Conservation (phyloP, 78 protist genomes). For the Protostelium mycophagum region DNA sequence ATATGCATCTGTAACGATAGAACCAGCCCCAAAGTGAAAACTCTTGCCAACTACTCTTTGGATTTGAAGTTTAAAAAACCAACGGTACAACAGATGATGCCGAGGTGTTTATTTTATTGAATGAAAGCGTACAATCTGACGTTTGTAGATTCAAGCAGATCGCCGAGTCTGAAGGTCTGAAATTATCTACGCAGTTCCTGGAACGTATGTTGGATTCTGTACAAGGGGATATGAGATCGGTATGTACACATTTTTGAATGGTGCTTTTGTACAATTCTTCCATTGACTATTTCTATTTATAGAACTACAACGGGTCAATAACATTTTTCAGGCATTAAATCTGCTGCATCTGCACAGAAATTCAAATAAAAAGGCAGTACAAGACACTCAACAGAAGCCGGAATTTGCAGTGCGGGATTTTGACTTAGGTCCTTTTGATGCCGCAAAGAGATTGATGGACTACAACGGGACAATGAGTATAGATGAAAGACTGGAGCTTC, state of each 20-base stretch:
- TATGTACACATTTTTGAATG: constrained; percentile 15
- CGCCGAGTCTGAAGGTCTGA: constrained; percentile 29
- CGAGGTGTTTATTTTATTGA: neutral
- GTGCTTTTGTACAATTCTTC: constrained; percentile 6
- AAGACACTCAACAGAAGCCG: neutral
- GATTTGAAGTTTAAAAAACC: constrained; percentile 75
- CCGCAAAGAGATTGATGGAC: constrained; percentile 1
- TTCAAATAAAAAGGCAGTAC: too few species aligned
- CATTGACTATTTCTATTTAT: neutral
- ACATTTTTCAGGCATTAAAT: neutral
- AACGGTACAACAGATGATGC: neutral
- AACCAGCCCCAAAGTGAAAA: constrained; percentile 41
- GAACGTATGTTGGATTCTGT: constrained; percentile 4
- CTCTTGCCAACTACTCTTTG: constrained; percentile 70
- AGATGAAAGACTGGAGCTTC: constrained; percentile 15
- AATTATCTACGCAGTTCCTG: neutral
- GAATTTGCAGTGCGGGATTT: constrained; percentile 33
- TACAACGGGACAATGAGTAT: neutral
- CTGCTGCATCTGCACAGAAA: neutral
- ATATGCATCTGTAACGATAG: constrained; percentile 96
- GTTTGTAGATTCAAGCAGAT: constrained; percentile 18
- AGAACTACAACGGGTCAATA: neutral
- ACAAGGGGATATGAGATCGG: constrained; percentile 37
- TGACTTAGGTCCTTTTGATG: constrained; percentile 25
- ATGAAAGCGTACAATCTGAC: neutral